A percentile compares a stretch with the other conserved stretches of the same genome.
Conservation (phyloP, 257 asterid genomes). For the Lavandula angustifolia region DNA sequence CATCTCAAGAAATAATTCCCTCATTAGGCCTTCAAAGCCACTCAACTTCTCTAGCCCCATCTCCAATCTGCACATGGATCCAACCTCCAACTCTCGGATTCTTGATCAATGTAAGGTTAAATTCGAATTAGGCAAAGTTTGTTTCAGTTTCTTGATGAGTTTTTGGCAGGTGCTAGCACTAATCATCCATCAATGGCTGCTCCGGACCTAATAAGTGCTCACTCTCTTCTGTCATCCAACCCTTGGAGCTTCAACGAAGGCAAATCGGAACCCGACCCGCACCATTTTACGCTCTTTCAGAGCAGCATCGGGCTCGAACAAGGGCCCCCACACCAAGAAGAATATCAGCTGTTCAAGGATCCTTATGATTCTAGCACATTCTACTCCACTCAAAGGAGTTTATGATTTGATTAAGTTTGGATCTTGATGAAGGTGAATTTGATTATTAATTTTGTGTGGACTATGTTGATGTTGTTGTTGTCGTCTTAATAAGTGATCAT, state of each 20-base stretch:
- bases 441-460: not conserved
- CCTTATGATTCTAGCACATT: conserved; percentile 33
- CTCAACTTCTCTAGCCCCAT: conserved; percentile 11
- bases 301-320: conserved; percentile 21
- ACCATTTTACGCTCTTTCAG: conserved; percentile 30
- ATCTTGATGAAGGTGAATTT: not conserved
- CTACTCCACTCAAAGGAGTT: conserved; percentile 30
- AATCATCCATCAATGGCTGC: conserved; percentile 19
- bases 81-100: conserved; percentile 25
- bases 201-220: conserved; percentile 42
- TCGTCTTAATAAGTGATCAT: no score
- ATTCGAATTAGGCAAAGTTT: no score
- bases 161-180: not conserved
- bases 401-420: conserved; percentile 23
- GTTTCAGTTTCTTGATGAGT: no score
- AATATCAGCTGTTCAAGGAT: conserved; percentile 39
- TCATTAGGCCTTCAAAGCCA: conserved; percentile 29
- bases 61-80: conserved; percentile 28
- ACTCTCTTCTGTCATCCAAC: conserved; percentile 62
- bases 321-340: conserved; percentile 35
- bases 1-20: conserved; percentile 13
- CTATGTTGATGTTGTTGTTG: not conserved
- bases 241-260: conserved; percentile 42
- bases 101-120: conserved; percentile 43
- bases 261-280: not conserved